These are phyloP conservation scores for Monosporascus sp. DNA, from an alignment of 2,329 filamentous ascomycete genomes.

Conservation along the genomic window DNA sequence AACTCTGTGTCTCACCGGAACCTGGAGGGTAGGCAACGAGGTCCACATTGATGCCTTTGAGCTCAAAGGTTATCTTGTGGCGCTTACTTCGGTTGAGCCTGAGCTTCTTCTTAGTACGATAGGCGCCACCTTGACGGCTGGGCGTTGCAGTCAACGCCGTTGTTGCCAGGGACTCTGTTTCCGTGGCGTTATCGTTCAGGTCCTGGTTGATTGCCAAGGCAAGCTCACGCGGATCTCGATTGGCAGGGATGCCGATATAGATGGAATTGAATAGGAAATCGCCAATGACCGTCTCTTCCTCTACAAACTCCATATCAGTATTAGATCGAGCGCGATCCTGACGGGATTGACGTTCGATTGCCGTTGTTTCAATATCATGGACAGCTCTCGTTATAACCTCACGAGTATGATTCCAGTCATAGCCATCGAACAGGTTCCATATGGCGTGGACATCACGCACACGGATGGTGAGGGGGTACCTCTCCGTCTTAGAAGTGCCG, in stretches of 20 bases:
- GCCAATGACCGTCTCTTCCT: slow-evolving; percentile 81
- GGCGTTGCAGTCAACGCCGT: slow-evolving; percentile 61
- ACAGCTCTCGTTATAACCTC: slow-evolving; percentile 85
- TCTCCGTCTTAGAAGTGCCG: slow-evolving; percentile 54
- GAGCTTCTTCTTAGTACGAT: slow-evolving; percentile 52
- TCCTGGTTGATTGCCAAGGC: slow-evolving; percentile 81
- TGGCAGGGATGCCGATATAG: slow-evolving; percentile 88
- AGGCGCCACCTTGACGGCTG: slow-evolving; percentile 39
- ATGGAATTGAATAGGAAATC: slow-evolving; percentile 99
- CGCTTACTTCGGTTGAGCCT: slow-evolving; percentile 78
- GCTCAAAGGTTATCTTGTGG: slow-evolving; percentile 93
- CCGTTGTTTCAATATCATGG: slow-evolving; percentile 77
- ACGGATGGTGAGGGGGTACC: slow-evolving; percentile 69
- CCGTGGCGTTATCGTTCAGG: slow-evolving; percentile 78
- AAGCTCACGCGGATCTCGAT: slow-evolving; percentile 77
- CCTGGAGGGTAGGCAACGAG: slow-evolving; percentile 72
- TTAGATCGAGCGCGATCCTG: slow-evolving; percentile 51
- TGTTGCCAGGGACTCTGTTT: slow-evolving; percentile 84
- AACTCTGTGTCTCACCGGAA: slow-evolving; percentile 78
- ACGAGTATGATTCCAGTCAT: slow-evolving; percentile 88
- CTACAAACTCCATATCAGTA: slow-evolving; percentile 61
- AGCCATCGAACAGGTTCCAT: slow-evolving; percentile 97
- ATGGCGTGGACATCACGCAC: slow-evolving; percentile 88
- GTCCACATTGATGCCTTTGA: slow-evolving; percentile 79
- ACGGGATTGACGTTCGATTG: slow-evolving; percentile 65